Base-by-base conservation (phyloP, 1,139 yeast genomes). In the Magnusiomyces clavatus region DNA sequence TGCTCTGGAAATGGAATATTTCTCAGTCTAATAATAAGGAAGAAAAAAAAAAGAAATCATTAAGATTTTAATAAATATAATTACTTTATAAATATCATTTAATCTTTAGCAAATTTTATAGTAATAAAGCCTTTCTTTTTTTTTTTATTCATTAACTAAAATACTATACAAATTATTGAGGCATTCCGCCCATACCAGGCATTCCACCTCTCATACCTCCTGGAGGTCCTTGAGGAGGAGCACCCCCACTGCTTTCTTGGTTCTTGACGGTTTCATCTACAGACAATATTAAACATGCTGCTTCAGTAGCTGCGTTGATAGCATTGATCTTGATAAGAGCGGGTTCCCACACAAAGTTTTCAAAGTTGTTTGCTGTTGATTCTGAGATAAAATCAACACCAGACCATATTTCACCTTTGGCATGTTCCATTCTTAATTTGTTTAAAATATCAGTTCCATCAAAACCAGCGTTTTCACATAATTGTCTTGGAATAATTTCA, bases 391-490 rank as follows among this genome's bases (percentile, higher is more conserved):
- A 90, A 70, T 92, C 97, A 57, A 92, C 82, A 59, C 99, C 99
- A 56, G 77, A 83, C 90, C 96, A 87, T 49, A 73, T 75, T 63
- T 90, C 96, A 54, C 96, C 97, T 68, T 86, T 86, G 50, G 96
- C 95, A 66, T 92, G 98, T 42, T 87, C 84, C 78, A 94, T 86
- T 71, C 99, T 82, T 64, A 92, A 76, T 65, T 84, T 82, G 69
- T 92, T 94, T 61, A 92, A 80, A 56, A 92, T 74, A 66, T 92
- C 98, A 40, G 95, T 87, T 20, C 96, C 94, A 68, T 92, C 98
- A 62, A 94, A 84, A 8, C 99, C 99, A 14, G 96, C 98, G 68
- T 92, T 92, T 66, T 92, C 98, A 74, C 97, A 90, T 60, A 92
- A 76, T 67, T 92, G 98, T 68, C 97, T 84, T 58, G 99, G 99